phyloP scores from a whole-genome alignment of 495 filamentous ascomycete genomes.

The Thermothielavioides terrestris region DNA sequence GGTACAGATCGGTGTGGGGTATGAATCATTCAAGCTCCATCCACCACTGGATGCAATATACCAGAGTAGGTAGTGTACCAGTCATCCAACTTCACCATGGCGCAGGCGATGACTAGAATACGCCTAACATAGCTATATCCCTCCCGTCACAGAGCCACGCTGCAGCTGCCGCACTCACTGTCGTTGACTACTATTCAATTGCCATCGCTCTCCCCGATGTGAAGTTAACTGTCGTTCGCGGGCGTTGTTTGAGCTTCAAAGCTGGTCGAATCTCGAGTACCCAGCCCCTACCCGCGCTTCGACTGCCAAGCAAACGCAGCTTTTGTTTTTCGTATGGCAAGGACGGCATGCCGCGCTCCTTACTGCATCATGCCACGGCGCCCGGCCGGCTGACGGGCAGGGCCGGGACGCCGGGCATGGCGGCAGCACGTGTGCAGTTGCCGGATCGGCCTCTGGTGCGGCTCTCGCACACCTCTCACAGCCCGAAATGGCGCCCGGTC shows the following conservation, averaged over 20 bases:
- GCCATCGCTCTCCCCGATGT: neutral
- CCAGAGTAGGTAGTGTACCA: no score
- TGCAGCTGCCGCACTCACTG: neutral
- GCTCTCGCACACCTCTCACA: slow-evolving; percentile 14
- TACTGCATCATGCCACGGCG: slow-evolving; percentile 37
- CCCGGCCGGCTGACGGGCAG: slow-evolving; percentile 29
- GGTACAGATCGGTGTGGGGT: slow-evolving; percentile 2
- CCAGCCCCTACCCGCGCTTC: neutral
- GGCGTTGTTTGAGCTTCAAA: neutral
- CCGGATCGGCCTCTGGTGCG: neutral
- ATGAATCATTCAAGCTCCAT: neutral
- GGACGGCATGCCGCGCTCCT: slow-evolving; percentile 39
- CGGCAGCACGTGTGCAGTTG: neutral
- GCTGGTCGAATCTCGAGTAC: neutral
- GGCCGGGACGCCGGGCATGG: slow-evolving; percentile 12
- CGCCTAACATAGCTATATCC: neutral
- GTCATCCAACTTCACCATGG: slow-evolving; percentile 3
- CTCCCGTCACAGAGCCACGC: neutral
- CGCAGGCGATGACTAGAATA: neutral
- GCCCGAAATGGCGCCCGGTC: slow-evolving; percentile 67
- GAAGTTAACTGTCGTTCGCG: neutral
- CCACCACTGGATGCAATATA: slow-evolving; percentile 8
- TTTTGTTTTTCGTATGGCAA: slow-evolving; percentile 33
- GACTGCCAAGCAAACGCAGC: neutral
- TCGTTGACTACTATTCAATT: no score